phyloP scores from a whole-genome alignment of 257 asterid species.

The Fraxinus anomala region DNA sequence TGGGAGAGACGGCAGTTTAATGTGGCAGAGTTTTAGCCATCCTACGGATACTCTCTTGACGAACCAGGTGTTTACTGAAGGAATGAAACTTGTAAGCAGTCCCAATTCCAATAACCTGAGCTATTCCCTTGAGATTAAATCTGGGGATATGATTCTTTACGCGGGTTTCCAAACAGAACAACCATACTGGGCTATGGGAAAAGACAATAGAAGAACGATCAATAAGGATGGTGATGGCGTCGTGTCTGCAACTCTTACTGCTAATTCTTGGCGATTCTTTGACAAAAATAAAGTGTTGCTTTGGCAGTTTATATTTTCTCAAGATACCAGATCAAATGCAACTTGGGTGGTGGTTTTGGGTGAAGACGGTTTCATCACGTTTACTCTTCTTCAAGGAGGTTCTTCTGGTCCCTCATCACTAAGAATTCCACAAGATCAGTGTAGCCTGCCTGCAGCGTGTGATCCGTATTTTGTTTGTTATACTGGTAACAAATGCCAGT shows the following conservation, averaged over 20 bases:
- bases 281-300: slow-evolving; percentile 46
- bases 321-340: slow-evolving; percentile 37
- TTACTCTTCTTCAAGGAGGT: slow-evolving; percentile 52
- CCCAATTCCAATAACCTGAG: slow-evolving; percentile 58
- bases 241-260: slow-evolving; percentile 50
- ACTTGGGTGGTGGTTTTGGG: slow-evolving; percentile 77
- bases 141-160: slow-evolving; percentile 72
- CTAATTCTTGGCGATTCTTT: slow-evolving; percentile 78
- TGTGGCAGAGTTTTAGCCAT: slow-evolving; percentile 83
- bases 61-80: slow-evolving; percentile 56
- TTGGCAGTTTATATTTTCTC: slow-evolving; percentile 71
- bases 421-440: slow-evolving; percentile 67
- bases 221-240: slow-evolving; percentile 50
- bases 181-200: slow-evolving; percentile 78
- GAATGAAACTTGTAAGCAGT: slow-evolving; percentile 66
- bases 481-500: slow-evolving; percentile 65
- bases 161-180: slow-evolving; percentile 62
- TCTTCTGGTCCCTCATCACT: slow-evolving; percentile 40
- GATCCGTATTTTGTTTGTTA: slow-evolving; percentile 61
- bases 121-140: slow-evolving; percentile 68
- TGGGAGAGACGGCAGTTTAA: slow-evolving; percentile 45
- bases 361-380: slow-evolving; percentile 55
- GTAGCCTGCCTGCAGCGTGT: slow-evolving; percentile 77
- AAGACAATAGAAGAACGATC: slow-evolving; percentile 62
- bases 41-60: slow-evolving; percentile 78